Base-by-base conservation (phyloP, 768 basidiomycete species). In the Boletus coccyginus region DNA sequence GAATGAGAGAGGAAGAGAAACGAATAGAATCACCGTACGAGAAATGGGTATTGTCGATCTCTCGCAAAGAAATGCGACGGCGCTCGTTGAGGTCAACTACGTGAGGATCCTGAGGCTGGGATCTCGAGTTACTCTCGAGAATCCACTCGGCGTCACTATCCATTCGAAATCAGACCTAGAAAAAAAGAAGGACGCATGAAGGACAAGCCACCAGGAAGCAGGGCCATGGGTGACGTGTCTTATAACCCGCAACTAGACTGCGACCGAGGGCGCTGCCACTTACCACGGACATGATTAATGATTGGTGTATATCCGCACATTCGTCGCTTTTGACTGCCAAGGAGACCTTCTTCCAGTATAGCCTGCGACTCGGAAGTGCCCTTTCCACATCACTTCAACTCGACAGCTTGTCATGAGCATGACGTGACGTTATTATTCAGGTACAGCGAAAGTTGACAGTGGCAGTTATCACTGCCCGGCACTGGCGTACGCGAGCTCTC, bases 31-130 rank as follows among this genome's bases (percentile, higher is more conserved):
- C 43, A 73, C 62, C 86, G 50, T 71, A 91, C 88, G 86, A 86
- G 73, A 95, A 94, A 46, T 74, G 75, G 52, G 94, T 93, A 58
- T 89, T 85, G 73, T 96, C 94, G 57, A 96, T 81, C 68, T 92
- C 88, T 31, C 84, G 81, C 54, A 97, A 78, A 52, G 92, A 91
- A 46, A 82, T 82, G 35, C 87, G 80, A 57, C 94, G 84, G 46
- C 82, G 82, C 66, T 88, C 83, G 63, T 88, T 86, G 35, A 90
- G 79, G 29, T 62, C 67, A 10, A 38, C 36, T 9, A 69, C 42
- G n/a, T 46, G 29, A 19, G 33, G 29, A 8, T 48, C 31, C 13
- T 9, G 54, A 27, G 52, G 48, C 17, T 16, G 42, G 47, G 41
- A 33, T 19, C 32, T 41, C 29, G 52, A 52, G 51, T 13, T 14